Conservation (phyloP, 2,329 filamentous ascomycete species). For the Penicillium sclerotigenum region DNA sequence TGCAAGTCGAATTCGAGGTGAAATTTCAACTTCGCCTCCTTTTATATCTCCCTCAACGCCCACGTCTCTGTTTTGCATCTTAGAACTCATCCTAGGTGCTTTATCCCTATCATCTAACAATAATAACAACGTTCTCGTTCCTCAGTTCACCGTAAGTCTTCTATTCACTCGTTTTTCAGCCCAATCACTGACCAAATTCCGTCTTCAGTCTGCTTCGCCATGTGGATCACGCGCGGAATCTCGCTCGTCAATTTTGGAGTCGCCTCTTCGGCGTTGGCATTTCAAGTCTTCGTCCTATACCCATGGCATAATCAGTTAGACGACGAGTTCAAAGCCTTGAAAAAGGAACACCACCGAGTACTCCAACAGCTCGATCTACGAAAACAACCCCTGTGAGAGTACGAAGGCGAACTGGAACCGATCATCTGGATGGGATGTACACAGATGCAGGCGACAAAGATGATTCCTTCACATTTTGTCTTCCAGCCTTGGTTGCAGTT, state of each 20-base stretch:
- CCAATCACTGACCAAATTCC: not conserved
- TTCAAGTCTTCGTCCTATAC: constrained; percentile 68
- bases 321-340: constrained; percentile 58
- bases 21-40: not conserved
- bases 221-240: constrained; percentile 51
- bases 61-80: not conserved
- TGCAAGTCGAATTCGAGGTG: not conserved
- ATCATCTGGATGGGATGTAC: not conserved
- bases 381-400: not conserved
- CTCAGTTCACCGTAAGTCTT: not conserved
- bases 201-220: constrained; percentile 12
- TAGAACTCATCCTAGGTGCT: not conserved
- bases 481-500: not conserved
- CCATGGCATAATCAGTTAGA: constrained; percentile 68
- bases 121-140: not conserved
- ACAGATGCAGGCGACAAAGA: not conserved
- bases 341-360: constrained; percentile 52
- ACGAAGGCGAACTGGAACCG: not conserved
- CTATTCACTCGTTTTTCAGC: not conserved
- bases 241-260: constrained; percentile 65
- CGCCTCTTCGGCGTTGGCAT: constrained; percentile 61
- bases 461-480: not conserved
- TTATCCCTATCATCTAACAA: not conserved
- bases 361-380: constrained; percentile 18
- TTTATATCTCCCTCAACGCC: not conserved